Conservation (phyloP, 2,329 filamentous ascomycete genomes). For the Aureobasidium mangrovei region DNA sequence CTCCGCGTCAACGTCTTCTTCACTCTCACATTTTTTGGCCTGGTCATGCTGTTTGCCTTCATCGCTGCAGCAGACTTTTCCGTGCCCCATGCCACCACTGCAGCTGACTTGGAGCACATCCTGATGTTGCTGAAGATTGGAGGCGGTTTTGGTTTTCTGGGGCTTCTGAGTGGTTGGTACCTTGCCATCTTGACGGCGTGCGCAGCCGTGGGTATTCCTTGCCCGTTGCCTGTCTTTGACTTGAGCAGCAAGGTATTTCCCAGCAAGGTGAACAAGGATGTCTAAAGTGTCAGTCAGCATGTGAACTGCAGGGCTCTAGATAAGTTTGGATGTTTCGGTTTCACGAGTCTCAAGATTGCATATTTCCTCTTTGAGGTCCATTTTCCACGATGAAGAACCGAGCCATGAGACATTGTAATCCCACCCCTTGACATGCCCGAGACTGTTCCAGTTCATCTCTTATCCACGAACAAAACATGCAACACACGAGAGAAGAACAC, state of each 20-base stretch:
- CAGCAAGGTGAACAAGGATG: conserved; percentile 5
- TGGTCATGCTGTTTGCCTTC: conserved; percentile 22
- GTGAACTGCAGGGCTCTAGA: not conserved
- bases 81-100: conserved; percentile 15
- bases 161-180: conserved; percentile 23
- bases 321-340: not conserved
- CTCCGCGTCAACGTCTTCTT: conserved; percentile 22
- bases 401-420: no score
- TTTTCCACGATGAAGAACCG: no score
- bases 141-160: conserved; percentile 23
- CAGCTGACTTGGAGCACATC: conserved; percentile 19
- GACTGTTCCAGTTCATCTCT: no score
- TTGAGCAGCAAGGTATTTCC: conserved; percentile 19
- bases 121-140: conserved; percentile 19
- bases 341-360: not conserved
- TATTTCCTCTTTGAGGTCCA: no score
- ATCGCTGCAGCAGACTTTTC: conserved; percentile 23
- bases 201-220: conserved; percentile 20
- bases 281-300: not conserved
- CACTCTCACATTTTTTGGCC: conserved; percentile 21
- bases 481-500: no score
- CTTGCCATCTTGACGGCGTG: conserved; percentile 20
- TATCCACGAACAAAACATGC: no score
- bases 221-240: conserved; percentile 21
- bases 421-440: no score